Percentiles rank a stretch among this genome's conserved stretches.
These are phyloP conservation scores for Kwoniella pini DNA, from an alignment of 768 basidiomycete genomes.

Conservation along the genomic window DNA sequence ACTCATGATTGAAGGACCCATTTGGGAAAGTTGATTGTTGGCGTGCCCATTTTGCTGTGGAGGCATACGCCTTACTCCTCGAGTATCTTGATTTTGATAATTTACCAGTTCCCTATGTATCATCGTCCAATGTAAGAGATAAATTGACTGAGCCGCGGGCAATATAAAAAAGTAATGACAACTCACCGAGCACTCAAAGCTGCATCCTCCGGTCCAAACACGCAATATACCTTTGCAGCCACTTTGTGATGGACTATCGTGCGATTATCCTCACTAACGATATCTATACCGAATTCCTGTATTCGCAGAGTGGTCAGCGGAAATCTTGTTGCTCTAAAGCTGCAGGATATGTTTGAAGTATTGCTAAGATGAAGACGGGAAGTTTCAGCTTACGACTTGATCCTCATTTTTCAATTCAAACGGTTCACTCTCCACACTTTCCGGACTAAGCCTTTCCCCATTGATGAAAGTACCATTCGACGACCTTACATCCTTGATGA, in stretches of 20 bases:
- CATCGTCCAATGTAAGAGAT: background rate
- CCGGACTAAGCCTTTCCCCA: constrained; percentile 82
- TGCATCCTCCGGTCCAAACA: constrained; percentile 82
- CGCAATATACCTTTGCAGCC: constrained; percentile 86
- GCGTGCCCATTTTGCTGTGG: constrained; percentile 13
- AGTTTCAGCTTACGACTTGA: constrained; percentile 70
- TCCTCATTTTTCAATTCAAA: constrained; percentile 94
- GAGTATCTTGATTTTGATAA: constrained; percentile 45
- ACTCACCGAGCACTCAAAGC: constrained; percentile 46
- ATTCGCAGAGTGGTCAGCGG: too few relatives aligned
- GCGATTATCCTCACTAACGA: constrained; percentile 96
- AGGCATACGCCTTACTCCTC: constrained; percentile 19
- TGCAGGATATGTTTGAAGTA: too few relatives aligned
- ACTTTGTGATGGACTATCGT: constrained; percentile 99
- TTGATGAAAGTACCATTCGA: constrained; percentile 99
- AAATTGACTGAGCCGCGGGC: too few relatives aligned
- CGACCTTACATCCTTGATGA: constrained; percentile 96
- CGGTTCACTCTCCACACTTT: constrained; percentile 87
- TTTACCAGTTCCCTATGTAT: constrained; percentile 37
- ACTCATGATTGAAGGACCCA: constrained; percentile 41
- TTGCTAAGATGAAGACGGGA: background rate
- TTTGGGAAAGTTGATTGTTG: constrained; percentile 16
- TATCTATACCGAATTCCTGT: constrained; percentile 99
- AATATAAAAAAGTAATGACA: background rate
- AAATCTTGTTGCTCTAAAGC: too few relatives aligned